Evolutionary conservation across 2,329 filamentous ascomycete genomes (phyloP).

Genomic region (Pyrenochaeta sp.): DNA sequence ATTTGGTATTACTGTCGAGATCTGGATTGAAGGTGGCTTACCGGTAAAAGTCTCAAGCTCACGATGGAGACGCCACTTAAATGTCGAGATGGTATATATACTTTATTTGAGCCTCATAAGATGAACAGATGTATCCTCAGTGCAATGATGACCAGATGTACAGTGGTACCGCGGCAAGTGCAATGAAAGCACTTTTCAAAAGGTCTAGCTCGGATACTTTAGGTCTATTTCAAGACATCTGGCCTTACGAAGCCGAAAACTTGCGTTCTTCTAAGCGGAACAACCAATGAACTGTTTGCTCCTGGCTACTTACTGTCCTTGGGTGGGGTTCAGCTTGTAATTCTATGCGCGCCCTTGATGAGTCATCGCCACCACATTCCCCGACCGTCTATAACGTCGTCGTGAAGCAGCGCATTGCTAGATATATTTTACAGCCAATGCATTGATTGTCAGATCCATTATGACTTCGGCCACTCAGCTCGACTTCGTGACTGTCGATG

Average conservation of each 20-base stretch:
- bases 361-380: conserved; percentile 10
- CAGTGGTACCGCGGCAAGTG: not conserved
- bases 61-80: not conserved
- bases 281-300: not conserved
- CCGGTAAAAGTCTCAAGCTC: not conserved
- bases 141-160: not conserved
- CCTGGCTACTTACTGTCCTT: not conserved
- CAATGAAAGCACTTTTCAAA: not conserved
- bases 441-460: not conserved
- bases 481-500: conserved; percentile 53
- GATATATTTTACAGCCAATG: not conserved
- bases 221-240: not conserved
- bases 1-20: not conserved
- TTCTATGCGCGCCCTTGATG: conserved; percentile 6
- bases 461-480: conserved; percentile 33
- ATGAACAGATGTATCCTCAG: not conserved
- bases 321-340: not conserved
- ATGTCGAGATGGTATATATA: not conserved
- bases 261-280: no score
- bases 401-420: not conserved
- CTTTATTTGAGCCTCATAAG: not conserved
- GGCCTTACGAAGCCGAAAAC: not conserved
- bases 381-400: not conserved
- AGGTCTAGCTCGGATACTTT: not conserved
- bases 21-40: not conserved